Conservation (phyloP, 768 basidiomycete genomes). For the Tubosaeta sp. region DNA sequence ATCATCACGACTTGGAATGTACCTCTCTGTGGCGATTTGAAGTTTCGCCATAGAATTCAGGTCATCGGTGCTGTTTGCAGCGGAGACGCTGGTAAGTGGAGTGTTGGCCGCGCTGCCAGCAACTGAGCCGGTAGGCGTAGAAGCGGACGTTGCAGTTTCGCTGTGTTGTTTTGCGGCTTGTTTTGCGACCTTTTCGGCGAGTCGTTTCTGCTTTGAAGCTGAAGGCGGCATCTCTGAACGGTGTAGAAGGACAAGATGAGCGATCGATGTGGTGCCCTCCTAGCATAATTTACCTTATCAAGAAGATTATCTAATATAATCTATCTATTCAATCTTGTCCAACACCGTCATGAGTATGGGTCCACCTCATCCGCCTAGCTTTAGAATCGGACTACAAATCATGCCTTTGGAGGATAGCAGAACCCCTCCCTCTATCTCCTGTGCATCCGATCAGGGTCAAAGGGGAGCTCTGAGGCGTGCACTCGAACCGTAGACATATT, state of each 20-base stretch:
- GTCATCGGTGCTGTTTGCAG: conserved; percentile 77
- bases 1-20: conserved; percentile 5
- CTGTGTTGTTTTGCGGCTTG: conserved; percentile 55
- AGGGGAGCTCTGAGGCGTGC: too few species aligned
- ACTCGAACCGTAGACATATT: too few species aligned
- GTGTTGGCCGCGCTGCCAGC: conserved; percentile 65
- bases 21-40: conserved; percentile 88
- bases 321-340: conserved; percentile 1
- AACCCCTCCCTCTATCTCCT: too few species aligned
- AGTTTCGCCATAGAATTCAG: conserved; percentile 85
- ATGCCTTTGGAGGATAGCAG: too few species aligned
- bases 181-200: conserved; percentile 91
- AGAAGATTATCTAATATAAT: conserved; percentile 29
- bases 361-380: too few species aligned
- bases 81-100: conserved; percentile 78
- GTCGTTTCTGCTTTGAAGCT: conserved; percentile 85
- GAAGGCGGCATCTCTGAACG: conserved; percentile 61
- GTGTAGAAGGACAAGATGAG: conserved; percentile 9
- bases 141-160: conserved; percentile 44
- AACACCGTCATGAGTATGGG: too few species aligned
- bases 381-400: too few species aligned
- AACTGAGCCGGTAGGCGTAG: conserved; percentile 62
- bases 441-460: too few species aligned
- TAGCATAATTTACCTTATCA: conserved; percentile 17
- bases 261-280: conserved; percentile 25